Base-by-base conservation (phyloP, 108 stramenopile species). In the Nitzschia inconspicua region DNA sequence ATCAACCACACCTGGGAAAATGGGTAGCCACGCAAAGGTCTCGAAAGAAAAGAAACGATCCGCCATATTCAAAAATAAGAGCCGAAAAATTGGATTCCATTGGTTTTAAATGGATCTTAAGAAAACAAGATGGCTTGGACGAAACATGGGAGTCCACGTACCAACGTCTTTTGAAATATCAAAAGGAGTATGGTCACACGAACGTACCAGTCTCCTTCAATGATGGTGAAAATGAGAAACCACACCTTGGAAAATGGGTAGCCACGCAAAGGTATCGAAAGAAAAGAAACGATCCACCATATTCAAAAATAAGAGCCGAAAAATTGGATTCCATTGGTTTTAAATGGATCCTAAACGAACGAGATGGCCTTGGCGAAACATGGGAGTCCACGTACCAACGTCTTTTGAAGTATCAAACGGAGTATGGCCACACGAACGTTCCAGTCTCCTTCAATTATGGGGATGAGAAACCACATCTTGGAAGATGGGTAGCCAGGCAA, bases 131-230 rank as follows among this genome's bases (percentile, higher is more conserved):
- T n/a, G n/a, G n/a, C n/a, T n/a, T n/a, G n/a, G n/a, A n/a, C n/a
- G n/a, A n/a, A n/a, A n/a, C n/a, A n/a, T 62, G 61, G 61, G 44
- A 62, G 8, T 13, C 48, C 18, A 62, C 51, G 61, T 62, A 46
- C 27, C 23, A 47, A 26, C 18, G 61, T 4, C 30, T 62, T 10
- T 36, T 26, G 14, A 25, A 62, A 18, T 62, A 62, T 22, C 30
- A 62, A 28, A 62, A 62, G 29, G 32, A 7, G 24, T 28, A 62
- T 2, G 61, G 61, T 20, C 2, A 62, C 18, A 54, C 53, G 18
- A 54, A 54, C 9, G 53, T 54, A 8, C 53, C 31, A 19, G 37
- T 36, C 10, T 36, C 23, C 22, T 54, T 36, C 0, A 54, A 54
- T 18, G 52, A 54, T 54, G 22, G 34, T 22, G 0, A 28, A 20